Evolutionary conservation across 1,284 basidiomycete species (phyloP).

Genomic region (Trichosporon sp.): DNA sequence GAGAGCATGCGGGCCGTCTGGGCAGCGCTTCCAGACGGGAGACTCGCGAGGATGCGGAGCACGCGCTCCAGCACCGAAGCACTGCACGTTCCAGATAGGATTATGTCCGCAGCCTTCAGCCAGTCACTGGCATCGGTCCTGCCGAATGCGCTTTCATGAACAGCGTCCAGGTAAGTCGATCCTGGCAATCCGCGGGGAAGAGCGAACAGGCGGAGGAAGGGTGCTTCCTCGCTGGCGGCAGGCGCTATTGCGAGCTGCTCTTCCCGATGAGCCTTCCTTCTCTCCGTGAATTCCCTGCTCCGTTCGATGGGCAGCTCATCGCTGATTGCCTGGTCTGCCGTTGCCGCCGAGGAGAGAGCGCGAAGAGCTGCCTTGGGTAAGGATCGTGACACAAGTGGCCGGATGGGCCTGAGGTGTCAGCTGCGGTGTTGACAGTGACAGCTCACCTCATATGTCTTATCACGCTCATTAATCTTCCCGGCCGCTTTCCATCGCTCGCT

Average conservation of each 20-base stretch:
- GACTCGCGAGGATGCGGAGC: background rate
- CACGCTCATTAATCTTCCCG: background rate
- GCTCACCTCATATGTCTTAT: conserved; percentile 5
- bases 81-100: background rate
- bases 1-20: background rate
- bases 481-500: background rate
- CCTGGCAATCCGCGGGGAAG: background rate
- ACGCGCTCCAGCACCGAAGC: background rate
- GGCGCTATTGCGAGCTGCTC: background rate
- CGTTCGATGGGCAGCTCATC: background rate
- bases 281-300: background rate
- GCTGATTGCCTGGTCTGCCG: no score
- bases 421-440: background rate
- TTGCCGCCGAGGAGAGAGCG: no score
- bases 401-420: background rate
- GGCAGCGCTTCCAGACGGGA: background rate
- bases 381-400: background rate
- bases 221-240: background rate
- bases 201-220: background rate
- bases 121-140: background rate
- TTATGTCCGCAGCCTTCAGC: background rate
- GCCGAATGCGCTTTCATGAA: background rate
- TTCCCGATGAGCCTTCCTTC: background rate
- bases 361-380: background rate
- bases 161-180: background rate